These are phyloP conservation scores for Mikania micrantha DNA, from an alignment of 129 eudicot genomes.

Conservation along the genomic window DNA sequence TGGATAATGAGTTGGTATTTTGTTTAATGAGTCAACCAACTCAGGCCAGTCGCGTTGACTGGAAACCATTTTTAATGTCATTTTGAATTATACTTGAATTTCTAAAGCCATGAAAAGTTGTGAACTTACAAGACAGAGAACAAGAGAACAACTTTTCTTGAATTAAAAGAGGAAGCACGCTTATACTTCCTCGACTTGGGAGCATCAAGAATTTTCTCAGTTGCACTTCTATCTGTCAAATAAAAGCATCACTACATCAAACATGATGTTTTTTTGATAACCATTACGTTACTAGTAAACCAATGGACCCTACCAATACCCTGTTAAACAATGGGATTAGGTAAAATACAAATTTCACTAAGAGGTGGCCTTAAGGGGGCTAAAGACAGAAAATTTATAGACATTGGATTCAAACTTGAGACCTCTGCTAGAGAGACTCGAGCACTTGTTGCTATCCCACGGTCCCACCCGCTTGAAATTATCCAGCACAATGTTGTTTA, in stretches of 20 bases:
- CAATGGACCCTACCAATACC: too few relatives aligned
- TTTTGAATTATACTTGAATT: neutral
- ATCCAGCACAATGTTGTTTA: neutral
- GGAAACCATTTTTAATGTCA: neutral
- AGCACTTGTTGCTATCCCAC: too few relatives aligned
- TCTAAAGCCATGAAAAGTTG: conserved; percentile 1
- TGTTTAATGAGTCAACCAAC: neutral
- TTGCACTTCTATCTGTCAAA: conserved; percentile 44
- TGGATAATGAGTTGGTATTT: too few relatives aligned
- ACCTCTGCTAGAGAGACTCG: too few relatives aligned
- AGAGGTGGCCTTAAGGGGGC: too few relatives aligned
- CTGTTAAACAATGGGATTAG: too few relatives aligned
- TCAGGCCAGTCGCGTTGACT: neutral
- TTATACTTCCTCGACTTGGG: conserved; percentile 69
- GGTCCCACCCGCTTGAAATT: too few relatives aligned
- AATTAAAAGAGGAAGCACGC: conserved; percentile 66
- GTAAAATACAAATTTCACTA: too few relatives aligned
- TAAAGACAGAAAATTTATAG: too few relatives aligned
- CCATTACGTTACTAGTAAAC: too few relatives aligned
- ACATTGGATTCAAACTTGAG: too few relatives aligned
- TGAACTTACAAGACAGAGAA: conserved; percentile 78
- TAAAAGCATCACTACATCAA: neutral
- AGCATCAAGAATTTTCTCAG: conserved; percentile 45
- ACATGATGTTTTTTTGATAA: neutral
- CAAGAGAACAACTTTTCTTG: conserved; percentile 76